Percentiles rank a stretch among this genome's conserved stretches.
phyloP scores from a whole-genome alignment of 2,329 filamentous ascomycete genomes.

The Scedosporium dehoogii region DNA sequence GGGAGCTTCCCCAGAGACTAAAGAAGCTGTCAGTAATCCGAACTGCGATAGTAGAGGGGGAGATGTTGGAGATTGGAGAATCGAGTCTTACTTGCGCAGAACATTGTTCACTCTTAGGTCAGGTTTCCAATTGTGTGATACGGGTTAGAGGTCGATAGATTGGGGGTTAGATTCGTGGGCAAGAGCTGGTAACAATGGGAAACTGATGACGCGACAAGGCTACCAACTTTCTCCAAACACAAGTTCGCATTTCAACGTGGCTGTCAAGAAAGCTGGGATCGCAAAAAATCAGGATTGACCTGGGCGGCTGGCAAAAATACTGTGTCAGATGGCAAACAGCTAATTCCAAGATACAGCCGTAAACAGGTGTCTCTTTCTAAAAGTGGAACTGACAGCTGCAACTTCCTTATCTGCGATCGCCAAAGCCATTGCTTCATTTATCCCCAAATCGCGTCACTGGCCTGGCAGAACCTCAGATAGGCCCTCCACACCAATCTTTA shows the following conservation, averaged over 20 bases:
- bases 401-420: not conserved
- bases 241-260: not conserved
- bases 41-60: not conserved
- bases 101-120: conserved; percentile 25
- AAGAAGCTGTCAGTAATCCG: conserved; percentile 1
- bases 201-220: conserved; percentile 9
- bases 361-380: not conserved
- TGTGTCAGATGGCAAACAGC: not conserved
- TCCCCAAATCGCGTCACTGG: conserved; percentile 4
- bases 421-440: conserved; percentile 2
- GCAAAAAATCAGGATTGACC: conserved; percentile 1
- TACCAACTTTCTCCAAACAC: not conserved
- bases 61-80: not conserved
- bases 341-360: not conserved
- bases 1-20: conserved; percentile 94
- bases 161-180: not conserved
- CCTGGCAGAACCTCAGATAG: not conserved
- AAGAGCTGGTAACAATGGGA: not conserved
- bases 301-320: not conserved
- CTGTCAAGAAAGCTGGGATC: not conserved
- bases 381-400: not conserved
- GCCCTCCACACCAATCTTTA: not conserved
- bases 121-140: not conserved
- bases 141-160: not conserved
- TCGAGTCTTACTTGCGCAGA: conserved; percentile 34